Percentiles rank a stretch among this genome's conserved stretches.
Evolutionary conservation across 2,329 filamentous ascomycete genomes (phyloP).

Genomic region (Ploettnerulaceae sp.): DNA sequence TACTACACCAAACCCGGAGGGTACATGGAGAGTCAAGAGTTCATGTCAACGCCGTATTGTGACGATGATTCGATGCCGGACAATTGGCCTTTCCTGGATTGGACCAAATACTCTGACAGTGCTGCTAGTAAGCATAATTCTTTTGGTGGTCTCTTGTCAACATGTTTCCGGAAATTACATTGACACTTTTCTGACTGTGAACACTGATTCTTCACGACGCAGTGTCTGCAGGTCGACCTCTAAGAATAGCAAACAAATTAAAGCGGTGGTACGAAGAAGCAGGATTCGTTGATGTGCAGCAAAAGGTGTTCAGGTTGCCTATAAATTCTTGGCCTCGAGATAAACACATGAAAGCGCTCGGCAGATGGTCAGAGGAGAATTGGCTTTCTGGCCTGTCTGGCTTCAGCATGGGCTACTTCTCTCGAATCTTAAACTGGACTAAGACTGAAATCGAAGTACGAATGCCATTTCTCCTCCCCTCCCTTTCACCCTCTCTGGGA

Average conservation of each 20-base stretch:
- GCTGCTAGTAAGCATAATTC: conserved; percentile 17
- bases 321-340: conserved; percentile 49
- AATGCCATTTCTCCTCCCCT: background rate
- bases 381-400: conserved; percentile 24
- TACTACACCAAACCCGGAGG: conserved; percentile 41
- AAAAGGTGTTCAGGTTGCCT: conserved; percentile 50
- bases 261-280: conserved; percentile 36
- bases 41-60: conserved; percentile 36
- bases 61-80: conserved; percentile 39
- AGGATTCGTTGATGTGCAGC: conserved; percentile 51
- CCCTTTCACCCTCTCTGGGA: no score
- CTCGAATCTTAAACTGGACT: conserved; percentile 27
- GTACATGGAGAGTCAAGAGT: conserved; percentile 44
- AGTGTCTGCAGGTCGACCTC: conserved; percentile 20
- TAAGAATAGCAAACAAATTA: conserved; percentile 25
- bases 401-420: conserved; percentile 29
- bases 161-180: background rate
- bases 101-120: conserved; percentile 20
- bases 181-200: no score
- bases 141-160: background rate
- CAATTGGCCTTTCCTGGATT: conserved; percentile 27
- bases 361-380: conserved; percentile 28
- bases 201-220: no score
- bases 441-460: conserved; percentile 32
- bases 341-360: conserved; percentile 24